phyloP scores from a whole-genome alignment of 306 rosid genomes.

The Prunus persica region Prunus_persica_NCBIv2 NC_034016.1:16531001-16531500 shows the following conservation, averaged over 20 bases:
- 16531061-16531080: conserved; percentile 53
- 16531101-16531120: conserved; percentile 88
- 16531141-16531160: conserved; percentile 67
- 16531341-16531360: too few species aligned
- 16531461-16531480: too few species aligned
- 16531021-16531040: conserved; percentile 28
- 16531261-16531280: neutral
- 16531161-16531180: conserved; percentile 67
- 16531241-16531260: conserved; percentile 17
- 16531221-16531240: conserved; percentile 18
- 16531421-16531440: neutral
- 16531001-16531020: conserved; percentile 40
- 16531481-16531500: too few species aligned
- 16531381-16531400: too few species aligned
- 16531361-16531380: too few species aligned
- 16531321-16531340: too few species aligned
- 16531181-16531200: conserved; percentile 28
- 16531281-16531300: too few species aligned
- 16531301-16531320: too few species aligned
- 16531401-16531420: too few species aligned
- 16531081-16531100: conserved; percentile 50
- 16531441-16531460: too few species aligned
- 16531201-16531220: conserved; percentile 39
- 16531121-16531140: conserved; percentile 74
- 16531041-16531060: conserved; percentile 48